Evolutionary conservation across 2,329 filamentous ascomycete genomes (phyloP).

Genomic region (Orbilia javanica): DNA sequence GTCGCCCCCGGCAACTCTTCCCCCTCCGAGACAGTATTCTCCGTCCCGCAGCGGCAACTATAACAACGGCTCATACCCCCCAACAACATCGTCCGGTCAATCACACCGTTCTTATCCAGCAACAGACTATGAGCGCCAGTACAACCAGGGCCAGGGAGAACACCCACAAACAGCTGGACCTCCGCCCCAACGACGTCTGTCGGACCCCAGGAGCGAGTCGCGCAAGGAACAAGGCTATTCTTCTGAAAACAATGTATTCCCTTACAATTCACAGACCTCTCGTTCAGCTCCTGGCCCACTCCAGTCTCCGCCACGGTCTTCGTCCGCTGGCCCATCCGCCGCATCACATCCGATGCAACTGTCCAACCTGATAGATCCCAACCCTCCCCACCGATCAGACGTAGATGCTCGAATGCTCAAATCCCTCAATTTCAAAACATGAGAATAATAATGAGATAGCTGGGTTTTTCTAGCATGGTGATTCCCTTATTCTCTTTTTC

Average conservation of each 20-base stretch:
- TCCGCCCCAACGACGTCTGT: conserved; percentile 36
- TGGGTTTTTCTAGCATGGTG: background rate
- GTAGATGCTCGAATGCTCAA: conserved; percentile 62
- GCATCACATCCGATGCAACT: conserved; percentile 61
- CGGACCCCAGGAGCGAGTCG: conserved; percentile 39
- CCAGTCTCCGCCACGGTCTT: conserved; percentile 60
- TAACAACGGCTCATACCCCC: conserved; percentile 43
- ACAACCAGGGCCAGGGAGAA: conserved; percentile 27
- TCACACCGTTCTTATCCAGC: conserved; percentile 40
- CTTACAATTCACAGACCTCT: conserved; percentile 23
- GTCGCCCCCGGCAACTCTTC: conserved; percentile 54
- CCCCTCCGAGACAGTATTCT: conserved; percentile 55
- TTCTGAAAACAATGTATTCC: conserved; percentile 33
- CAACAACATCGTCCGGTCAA: conserved; percentile 27
- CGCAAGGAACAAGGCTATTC: conserved; percentile 50
- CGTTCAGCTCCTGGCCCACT: conserved; percentile 46
- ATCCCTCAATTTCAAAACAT: conserved; percentile 61
- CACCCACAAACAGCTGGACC: conserved; percentile 4
- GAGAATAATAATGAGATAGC: conserved; percentile 19
- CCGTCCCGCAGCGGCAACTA: conserved; percentile 35
- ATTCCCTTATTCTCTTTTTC: background rate
- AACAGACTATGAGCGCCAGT: conserved; percentile 42
- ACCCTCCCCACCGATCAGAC: conserved; percentile 58
- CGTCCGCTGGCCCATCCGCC: conserved; percentile 61
- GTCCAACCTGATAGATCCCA: conserved; percentile 61